Conservation (phyloP, 176 grass and related monocot species). For the Oryza australiensis region DNA sequence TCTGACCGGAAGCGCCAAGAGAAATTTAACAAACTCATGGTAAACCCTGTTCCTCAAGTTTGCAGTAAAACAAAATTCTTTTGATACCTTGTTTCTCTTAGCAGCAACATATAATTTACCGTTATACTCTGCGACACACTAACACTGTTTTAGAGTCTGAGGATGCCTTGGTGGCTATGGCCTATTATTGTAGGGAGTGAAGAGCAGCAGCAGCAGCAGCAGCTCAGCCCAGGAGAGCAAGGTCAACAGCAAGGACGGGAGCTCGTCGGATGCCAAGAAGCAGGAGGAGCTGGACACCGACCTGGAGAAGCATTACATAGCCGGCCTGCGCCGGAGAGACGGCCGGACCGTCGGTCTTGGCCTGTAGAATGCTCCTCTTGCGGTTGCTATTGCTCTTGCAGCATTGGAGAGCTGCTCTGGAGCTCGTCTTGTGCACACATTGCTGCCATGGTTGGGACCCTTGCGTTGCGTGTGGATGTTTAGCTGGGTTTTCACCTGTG, state of each 20-base stretch:
- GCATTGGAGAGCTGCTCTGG: neutral
- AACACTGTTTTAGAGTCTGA: conserved; percentile 97
- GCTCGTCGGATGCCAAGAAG: conserved; percentile 57
- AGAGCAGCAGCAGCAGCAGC: conserved; percentile 61
- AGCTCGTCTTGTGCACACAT: conserved; percentile 17
- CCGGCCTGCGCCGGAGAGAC: conserved; percentile 85
- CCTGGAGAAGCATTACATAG: conserved; percentile 93
- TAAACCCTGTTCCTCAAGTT: conserved; percentile 41
- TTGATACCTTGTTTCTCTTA: neutral
- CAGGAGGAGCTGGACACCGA: conserved; percentile 88
- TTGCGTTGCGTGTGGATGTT: neutral
- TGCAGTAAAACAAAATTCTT: neutral
- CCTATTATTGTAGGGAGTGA: conserved; percentile 89
- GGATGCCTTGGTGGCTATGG: conserved; percentile 97
- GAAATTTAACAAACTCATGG: conserved; percentile 99
- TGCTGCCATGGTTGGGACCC: conserved; percentile 1
- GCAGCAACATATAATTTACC: neutral
- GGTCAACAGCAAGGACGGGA: conserved; percentile 38
- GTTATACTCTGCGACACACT: conserved; percentile 51
- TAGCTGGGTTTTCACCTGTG: conserved; percentile 9
- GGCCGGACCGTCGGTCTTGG: conserved; percentile 95
- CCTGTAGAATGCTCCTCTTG: conserved; percentile 47
- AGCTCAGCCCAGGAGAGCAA: conserved; percentile 40
- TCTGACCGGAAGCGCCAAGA: conserved; percentile 85
- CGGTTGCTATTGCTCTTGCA: neutral